Evolutionary conservation across 441 rosid species (phyloP), one percentile per base, ranked within the genome.

Genomic region (Pelargonium myrrhifolium): DNA sequence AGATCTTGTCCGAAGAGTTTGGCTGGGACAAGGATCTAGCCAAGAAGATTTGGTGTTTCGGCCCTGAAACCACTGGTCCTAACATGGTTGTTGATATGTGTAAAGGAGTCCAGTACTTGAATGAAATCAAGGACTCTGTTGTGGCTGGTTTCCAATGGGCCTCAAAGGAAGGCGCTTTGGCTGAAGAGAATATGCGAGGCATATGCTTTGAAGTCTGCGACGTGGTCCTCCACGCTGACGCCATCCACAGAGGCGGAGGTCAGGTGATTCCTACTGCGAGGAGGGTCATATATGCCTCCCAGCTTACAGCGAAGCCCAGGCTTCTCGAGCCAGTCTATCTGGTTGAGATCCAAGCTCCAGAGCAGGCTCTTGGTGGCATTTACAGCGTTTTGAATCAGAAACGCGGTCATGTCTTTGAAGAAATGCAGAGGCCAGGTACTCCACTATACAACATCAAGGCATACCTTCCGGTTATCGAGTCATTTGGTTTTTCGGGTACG

Each of bases 141-240:
- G 83, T 83, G 12, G 86, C 86, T 43, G 86, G 84, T 60, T 83
- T 83, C 80, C 86, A 80, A 61, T 83, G 86, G 86, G 86, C 86
- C 21, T 83, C 86, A 37, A 80, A 80, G 75, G 86, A 83, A 72
- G 86, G 86, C 12, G 86, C 80, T 0, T n/a, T 83, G 74, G 81
- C 81, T n/a, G 84, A 83, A 51, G 86, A 83, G 61, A 83, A 83
- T 72, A 83, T 83, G 86, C 73, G 84, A 8, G 86, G 78, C 26
- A 83, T 80, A 24, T 83, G 86, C 78, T 83, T 80, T 72, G 86
- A 83, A 47, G 84, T 83, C 2, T 83, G 86, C 31, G 86, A 83
- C 42, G 86, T 83, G 6, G 86, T 83, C 55, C 86, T 83, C 5
- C 86, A 83, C 49, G 72, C 86, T 21, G 84, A 83, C 53, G 86